phyloP scores from a whole-genome alignment of 2,329 filamentous ascomycete species.

The Botrytis galanthina region DNA sequence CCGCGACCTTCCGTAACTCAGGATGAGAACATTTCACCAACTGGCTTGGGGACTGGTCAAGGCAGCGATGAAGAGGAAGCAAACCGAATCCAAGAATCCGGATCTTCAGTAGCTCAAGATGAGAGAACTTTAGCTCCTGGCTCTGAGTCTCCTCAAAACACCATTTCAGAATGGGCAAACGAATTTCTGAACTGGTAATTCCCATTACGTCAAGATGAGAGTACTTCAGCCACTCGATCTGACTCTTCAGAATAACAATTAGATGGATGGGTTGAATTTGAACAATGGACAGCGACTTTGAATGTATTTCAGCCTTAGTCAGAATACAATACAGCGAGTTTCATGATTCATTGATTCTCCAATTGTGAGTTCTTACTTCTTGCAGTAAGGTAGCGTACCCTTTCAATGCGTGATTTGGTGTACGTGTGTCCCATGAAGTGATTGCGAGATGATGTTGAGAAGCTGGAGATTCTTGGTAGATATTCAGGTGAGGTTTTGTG shows the following conservation, averaged over 20 bases:
- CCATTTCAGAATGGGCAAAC: neutral
- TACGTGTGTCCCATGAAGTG: no score
- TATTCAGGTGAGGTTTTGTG: neutral
- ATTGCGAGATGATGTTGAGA: neutral
- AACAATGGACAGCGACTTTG: neutral
- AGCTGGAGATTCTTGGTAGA: neutral
- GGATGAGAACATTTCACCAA: neutral
- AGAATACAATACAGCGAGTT: neutral
- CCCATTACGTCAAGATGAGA: neutral
- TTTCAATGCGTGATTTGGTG: no score
- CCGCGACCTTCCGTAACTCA: neutral
- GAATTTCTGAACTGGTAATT: neutral
- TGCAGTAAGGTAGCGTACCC: neutral
- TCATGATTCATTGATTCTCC: neutral
- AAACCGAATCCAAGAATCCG: neutral
- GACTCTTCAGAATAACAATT: neutral
- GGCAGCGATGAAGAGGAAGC: neutral
- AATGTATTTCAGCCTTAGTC: neutral
- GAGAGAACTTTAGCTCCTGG: neutral
- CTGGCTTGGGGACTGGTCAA: neutral
- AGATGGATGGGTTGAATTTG: neutral
- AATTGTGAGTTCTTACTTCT: neutral
- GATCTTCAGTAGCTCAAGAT: neutral
- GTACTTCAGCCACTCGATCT: neutral
- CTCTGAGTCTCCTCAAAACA: neutral